Percentiles rank a stretch among this genome's conserved stretches.
Conservation (phyloP, 1,139 yeast species). For the Chernovozyma aurita region DNA sequence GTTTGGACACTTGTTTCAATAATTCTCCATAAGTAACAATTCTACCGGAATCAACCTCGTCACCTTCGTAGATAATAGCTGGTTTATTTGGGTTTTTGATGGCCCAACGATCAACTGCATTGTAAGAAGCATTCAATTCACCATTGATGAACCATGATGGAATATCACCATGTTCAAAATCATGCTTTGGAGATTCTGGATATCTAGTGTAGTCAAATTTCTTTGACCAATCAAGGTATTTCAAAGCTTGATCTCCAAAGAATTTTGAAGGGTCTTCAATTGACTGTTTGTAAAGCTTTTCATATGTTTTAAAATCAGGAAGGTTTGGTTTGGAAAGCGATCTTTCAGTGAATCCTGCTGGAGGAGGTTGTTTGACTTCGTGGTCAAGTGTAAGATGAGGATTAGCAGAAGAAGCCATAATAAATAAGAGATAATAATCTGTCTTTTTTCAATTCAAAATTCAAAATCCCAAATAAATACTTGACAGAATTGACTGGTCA, state of each 20-base stretch:
- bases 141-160: conserved; percentile 81
- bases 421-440: neutral
- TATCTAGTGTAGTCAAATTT: conserved; percentile 57
- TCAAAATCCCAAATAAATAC: no score
- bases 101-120: conserved; percentile 81
- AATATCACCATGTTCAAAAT: conserved; percentile 61
- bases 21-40: conserved; percentile 67
- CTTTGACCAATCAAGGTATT: conserved; percentile 57
- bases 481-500: no score
- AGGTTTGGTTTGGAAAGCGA: conserved; percentile 47
- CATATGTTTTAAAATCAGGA: conserved; percentile 51
- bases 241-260: conserved; percentile 58
- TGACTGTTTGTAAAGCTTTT: conserved; percentile 59
- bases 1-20: conserved; percentile 61
- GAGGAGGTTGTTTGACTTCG: conserved; percentile 44
- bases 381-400: conserved; percentile 38
- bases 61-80: conserved; percentile 80
- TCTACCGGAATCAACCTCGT: conserved; percentile 64
- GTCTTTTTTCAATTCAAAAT: no score
- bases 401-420: conserved; percentile 1
- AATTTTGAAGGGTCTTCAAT: conserved; percentile 62
- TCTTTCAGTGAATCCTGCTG: conserved; percentile 53
- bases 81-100: conserved; percentile 62
- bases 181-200: conserved; percentile 46
- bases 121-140: conserved; percentile 70